A percentile compares a stretch with the other conserved stretches of the same genome.
phyloP scores from a whole-genome alignment of 2,329 filamentous ascomycete genomes.

The Sclerotinia borealis region DNA sequence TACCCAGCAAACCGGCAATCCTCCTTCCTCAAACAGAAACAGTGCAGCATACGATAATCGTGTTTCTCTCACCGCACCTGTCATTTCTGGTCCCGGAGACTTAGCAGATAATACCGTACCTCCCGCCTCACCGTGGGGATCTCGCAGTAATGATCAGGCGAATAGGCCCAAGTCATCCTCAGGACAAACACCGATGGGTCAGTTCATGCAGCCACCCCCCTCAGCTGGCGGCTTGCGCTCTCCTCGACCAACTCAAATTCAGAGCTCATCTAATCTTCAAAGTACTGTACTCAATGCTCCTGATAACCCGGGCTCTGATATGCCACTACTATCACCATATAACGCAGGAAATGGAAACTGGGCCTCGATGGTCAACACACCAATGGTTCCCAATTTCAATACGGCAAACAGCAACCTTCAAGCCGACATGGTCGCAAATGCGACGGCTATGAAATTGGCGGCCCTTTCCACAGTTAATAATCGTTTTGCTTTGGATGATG shows the following conservation, averaged over 20 bases:
- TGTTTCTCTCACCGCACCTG: conserved; percentile 63
- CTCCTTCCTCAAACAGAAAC: conserved; percentile 87
- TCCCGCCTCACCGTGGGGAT: conserved; percentile 76
- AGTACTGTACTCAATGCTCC: conserved; percentile 72
- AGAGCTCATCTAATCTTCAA: conserved; percentile 67
- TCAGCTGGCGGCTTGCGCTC: conserved; percentile 68
- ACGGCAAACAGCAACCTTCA: conserved; percentile 51
- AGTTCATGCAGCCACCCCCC: conserved; percentile 79
- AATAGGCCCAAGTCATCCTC: conserved; percentile 72
- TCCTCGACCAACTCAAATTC: conserved; percentile 59
- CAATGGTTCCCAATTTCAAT: conserved; percentile 84
- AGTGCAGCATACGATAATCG: conserved; percentile 75
- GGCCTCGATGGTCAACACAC: conserved; percentile 98
- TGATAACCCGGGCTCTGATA: conserved; percentile 61
- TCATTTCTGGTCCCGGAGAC: conserved; percentile 65
- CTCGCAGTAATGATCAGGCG: conserved; percentile 42
- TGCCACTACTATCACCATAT: conserved; percentile 82
- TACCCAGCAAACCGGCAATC: conserved; percentile 87
- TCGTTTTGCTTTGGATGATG: conserved; percentile 91
- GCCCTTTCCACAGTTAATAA: conserved; percentile 98
- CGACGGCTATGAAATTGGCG: conserved; percentile 97
- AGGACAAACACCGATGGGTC: conserved; percentile 81
- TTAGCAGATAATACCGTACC: conserved; percentile 53
- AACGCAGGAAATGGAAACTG: conserved; percentile 80
- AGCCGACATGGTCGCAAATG: conserved; percentile 97